Evolutionary conservation across 805 yeast genomes (phyloP), one percentile per base, ranked within the genome.

Genomic region (Pichia heedii): DNA sequence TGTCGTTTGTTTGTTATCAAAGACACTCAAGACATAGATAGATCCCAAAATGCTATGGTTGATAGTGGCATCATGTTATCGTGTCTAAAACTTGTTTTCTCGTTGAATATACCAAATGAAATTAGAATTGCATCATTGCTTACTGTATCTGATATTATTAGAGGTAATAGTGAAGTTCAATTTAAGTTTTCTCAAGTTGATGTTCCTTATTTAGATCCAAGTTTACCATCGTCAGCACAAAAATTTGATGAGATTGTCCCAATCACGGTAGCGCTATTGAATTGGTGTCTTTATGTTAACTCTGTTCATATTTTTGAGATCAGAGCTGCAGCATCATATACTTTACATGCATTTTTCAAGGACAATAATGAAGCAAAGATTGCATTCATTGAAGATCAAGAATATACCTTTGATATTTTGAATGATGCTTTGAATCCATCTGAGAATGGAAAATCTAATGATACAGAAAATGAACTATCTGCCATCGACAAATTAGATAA

Each of bases 121-220:
- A 72, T 89, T 3, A 76, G 95, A 48, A 73, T 83, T 0, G 57
- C 70, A 16, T 84, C 96, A 0, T 67, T 93, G 27, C 65, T 80
- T 5, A 78, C 95, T 0, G 77, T 86, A 2, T 88, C 94, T 2
- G 90, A 82, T 49, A 66, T 89, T 27, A 81, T 93, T 4, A 65
- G 79, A 39, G 73, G 77, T 26, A 87, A 88, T 57, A 61, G 69
- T 3, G 74, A 68, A 2, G 72, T 84, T 29, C 98, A 93, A 60
- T 64, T 66, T 13, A 77, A 77, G 45, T 82, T 90, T 53, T 71
- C 87, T 1, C 79, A 78, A 43, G 79, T 90, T 13, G 97, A 93
- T 60, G 96, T 93, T 8, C 98, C 98, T 0, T 86, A 81, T 56
- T 69, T 89, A 43, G 97, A 87, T 55, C 87, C 96, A 11, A 53